Percentiles rank a stretch among this genome's conserved stretches.
These are phyloP conservation scores for Durotheca rogersii DNA, from an alignment of 495 filamentous ascomycete species.

Conservation along the genomic window DNA sequence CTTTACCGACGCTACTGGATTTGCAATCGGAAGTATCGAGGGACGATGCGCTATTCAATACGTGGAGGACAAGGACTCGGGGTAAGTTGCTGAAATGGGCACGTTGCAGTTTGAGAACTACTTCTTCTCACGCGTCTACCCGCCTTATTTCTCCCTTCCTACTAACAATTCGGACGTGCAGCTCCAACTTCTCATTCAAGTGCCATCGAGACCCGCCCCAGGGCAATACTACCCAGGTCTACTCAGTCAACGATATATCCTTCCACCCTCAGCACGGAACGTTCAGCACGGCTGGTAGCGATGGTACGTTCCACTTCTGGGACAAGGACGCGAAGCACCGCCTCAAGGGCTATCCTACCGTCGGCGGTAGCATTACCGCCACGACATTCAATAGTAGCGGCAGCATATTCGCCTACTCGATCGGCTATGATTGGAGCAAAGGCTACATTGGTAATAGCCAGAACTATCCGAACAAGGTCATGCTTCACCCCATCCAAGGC, in stretches of 20 bases:
- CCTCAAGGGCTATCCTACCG: constrained; percentile 83
- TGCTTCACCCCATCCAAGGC: constrained; percentile 73
- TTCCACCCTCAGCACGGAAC: constrained; percentile 82
- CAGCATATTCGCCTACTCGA: constrained; percentile 83
- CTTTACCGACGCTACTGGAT: constrained; percentile 79
- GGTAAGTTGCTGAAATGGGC: constrained; percentile 44
- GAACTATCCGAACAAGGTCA: constrained; percentile 74
- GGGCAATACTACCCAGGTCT: constrained; percentile 73
- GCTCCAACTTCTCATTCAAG: constrained; percentile 88
- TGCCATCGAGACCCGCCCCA: constrained; percentile 79
- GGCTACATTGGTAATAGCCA: constrained; percentile 73
- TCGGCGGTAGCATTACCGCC: constrained; percentile 76
- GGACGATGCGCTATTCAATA: constrained; percentile 89
- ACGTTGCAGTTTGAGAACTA: not conserved
- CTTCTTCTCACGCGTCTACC: too few species aligned
- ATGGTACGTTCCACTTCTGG: constrained; percentile 90
- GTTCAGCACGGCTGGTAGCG: constrained; percentile 84
- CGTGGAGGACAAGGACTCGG: constrained; percentile 80
- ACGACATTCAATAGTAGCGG: constrained; percentile 76
- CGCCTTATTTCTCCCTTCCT: too few species aligned
- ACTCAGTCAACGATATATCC: constrained; percentile 82
- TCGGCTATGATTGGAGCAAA: constrained; percentile 95
- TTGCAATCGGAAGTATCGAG: constrained; percentile 85
- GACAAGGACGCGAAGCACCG: constrained; percentile 87
- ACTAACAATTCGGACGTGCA: constrained; percentile 29